These are phyloP conservation scores for Colletotrichum sp. DNA, from an alignment of 2,329 filamentous ascomycete genomes.

Conservation along the genomic window DNA sequence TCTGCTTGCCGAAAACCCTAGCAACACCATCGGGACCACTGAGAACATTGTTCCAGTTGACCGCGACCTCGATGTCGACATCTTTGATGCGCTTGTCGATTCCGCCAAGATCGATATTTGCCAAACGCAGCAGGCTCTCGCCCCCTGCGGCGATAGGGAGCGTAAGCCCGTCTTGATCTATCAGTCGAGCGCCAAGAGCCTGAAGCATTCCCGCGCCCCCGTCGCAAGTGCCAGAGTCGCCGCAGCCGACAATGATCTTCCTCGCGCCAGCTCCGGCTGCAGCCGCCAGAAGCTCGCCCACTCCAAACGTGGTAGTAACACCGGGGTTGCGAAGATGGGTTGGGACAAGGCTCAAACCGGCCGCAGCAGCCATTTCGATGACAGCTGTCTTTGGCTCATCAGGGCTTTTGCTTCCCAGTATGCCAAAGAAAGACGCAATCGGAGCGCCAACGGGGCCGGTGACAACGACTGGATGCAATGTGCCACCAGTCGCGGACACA, in stretches of 20 bases:
- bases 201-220: conserved; percentile 60
- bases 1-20: conserved; percentile 55
- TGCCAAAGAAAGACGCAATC: conserved; percentile 50
- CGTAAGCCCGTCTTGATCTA: conserved; percentile 38
- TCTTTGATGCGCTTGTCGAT: conserved; percentile 41
- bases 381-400: conserved; percentile 42
- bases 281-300: conserved; percentile 51
- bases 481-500: conserved; percentile 45
- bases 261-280: conserved; percentile 50
- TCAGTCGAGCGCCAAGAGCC: conserved; percentile 51
- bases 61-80: conserved; percentile 51
- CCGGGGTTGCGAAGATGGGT: conserved; percentile 47
- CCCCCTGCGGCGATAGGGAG: conserved; percentile 46
- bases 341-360: conserved; percentile 55
- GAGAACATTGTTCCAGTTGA: conserved; percentile 56
- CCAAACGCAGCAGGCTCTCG: conserved; percentile 38
- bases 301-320: conserved; percentile 54
- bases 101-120: conserved; percentile 40
- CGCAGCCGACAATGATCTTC: conserved; percentile 55
- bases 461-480: conserved; percentile 39
- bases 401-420: conserved; percentile 34
- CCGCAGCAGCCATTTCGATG: conserved; percentile 58
- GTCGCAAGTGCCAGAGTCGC: conserved; percentile 59
- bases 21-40: conserved; percentile 54
- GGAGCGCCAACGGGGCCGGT: conserved; percentile 47